Evolutionary conservation across 768 basidiomycete species (phyloP).

Genomic region (Macrolepiota albuminosa): DNA sequence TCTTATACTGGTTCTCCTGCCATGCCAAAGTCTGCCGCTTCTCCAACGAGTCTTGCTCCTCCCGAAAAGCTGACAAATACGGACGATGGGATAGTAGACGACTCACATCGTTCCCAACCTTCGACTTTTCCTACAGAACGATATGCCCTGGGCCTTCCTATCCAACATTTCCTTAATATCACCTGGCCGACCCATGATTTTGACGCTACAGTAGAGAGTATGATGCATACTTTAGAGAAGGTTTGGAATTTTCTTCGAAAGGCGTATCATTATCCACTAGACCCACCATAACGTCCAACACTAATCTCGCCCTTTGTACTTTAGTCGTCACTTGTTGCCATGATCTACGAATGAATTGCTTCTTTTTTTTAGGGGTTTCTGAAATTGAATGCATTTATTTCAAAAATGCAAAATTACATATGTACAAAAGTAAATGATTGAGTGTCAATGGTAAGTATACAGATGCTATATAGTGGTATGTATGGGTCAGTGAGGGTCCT

Average conservation of each 20-base stretch:
- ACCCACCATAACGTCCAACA: slow-evolving; percentile 30
- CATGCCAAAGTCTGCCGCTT: neutral
- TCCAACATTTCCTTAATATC: slow-evolving; percentile 26
- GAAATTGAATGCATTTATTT: slow-evolving; percentile 6
- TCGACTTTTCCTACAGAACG: slow-evolving; percentile 14
- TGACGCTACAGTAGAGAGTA: slow-evolving; percentile 25
- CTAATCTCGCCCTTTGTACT: neutral
- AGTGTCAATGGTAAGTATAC: slow-evolving; percentile 9
- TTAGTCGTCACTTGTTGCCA: neutral
- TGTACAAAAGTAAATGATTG: neutral
- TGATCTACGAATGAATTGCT: neutral
- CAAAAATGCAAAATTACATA: slow-evolving; percentile 4
- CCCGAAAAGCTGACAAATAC: neutral
- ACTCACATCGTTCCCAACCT: neutral
- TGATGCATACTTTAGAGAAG: slow-evolving; percentile 34
- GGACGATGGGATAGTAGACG: neutral
- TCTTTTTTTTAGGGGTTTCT: neutral
- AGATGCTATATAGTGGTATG: slow-evolving; percentile 5
- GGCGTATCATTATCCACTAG: slow-evolving; percentile 54
- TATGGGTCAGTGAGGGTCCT: slow-evolving; percentile 6
- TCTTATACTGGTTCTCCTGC: slow-evolving; percentile 3
- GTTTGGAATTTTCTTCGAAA: slow-evolving; percentile 46
- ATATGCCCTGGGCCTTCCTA: slow-evolving; percentile 23
- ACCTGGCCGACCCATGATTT: slow-evolving; percentile 28
- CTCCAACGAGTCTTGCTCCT: slow-evolving; percentile 6